Percentiles rank a stretch among this genome's conserved stretches.
phyloP scores from a whole-genome alignment of 139 green algal genomes.

The Volvox africanus region DNA sequence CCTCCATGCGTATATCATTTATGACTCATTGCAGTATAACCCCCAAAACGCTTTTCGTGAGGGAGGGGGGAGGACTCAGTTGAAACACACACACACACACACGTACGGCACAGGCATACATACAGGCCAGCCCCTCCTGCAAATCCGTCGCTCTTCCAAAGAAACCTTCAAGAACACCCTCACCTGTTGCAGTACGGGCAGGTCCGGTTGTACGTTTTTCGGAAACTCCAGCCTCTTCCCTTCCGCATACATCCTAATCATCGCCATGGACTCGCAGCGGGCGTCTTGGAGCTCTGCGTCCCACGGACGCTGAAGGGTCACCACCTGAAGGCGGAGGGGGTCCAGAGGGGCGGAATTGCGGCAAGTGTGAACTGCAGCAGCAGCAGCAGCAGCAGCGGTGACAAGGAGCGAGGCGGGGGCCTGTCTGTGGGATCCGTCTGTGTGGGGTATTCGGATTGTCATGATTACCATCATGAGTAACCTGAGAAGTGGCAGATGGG shows the following conservation, averaged over 20 bases:
- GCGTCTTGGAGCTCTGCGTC: background rate
- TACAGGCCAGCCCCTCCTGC: background rate
- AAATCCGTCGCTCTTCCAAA: background rate
- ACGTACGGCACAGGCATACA: background rate
- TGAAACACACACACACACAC: background rate
- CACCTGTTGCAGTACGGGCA: constrained; percentile 38
- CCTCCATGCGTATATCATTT: too few species aligned
- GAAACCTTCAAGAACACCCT: background rate
- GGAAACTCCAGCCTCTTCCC: constrained; percentile 14
- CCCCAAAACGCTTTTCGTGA: too few species aligned
- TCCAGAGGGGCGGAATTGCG: background rate
- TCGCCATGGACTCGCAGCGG: background rate
- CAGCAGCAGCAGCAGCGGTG: too few species aligned
- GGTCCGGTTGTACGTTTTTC: background rate
- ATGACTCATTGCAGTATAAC: too few species aligned
- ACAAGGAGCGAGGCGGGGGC: too few species aligned
- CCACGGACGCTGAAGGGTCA: constrained; percentile 39
- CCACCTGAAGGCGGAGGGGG: constrained; percentile 2
- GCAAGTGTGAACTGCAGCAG: too few species aligned
- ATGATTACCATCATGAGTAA: too few species aligned
- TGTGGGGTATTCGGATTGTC: too few species aligned
- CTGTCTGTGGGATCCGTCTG: too few species aligned
- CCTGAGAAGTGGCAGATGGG: too few species aligned
- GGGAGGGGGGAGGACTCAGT: background rate
- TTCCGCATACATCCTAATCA: background rate